A percentile compares a stretch with the other conserved stretches of the same genome.
phyloP scores from a whole-genome alignment of 805 yeast species.

The Cyberlindnera samutprakarnensis region DNA sequence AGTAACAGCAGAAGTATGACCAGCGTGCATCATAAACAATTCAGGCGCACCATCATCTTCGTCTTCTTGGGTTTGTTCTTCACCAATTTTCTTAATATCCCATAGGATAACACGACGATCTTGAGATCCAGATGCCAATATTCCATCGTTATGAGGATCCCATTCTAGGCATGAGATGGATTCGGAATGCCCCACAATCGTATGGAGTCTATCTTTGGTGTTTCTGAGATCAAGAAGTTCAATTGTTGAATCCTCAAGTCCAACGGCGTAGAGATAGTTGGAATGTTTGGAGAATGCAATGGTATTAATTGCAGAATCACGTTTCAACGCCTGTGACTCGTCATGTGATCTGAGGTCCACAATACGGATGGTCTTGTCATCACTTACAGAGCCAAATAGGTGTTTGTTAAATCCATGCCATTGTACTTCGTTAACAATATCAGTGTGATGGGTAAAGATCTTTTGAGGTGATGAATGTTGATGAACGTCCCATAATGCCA shows the following conservation, averaged over 20 bases:
- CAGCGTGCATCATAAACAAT: constrained; percentile 86
- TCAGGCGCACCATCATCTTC: constrained; percentile 91
- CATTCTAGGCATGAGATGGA: constrained; percentile 68
- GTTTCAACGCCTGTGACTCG: constrained; percentile 21
- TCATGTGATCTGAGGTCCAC: constrained; percentile 38
- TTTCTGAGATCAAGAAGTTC: constrained; percentile 58
- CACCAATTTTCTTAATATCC: constrained; percentile 77
- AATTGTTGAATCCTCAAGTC: constrained; percentile 61
- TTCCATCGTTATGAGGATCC: constrained; percentile 70
- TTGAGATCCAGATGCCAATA: constrained; percentile 67
- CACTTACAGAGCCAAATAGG: constrained; percentile 66
- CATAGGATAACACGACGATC: constrained; percentile 76
- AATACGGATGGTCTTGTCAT: constrained; percentile 49
- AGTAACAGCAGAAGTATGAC: constrained; percentile 72
- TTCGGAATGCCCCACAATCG: constrained; percentile 76
- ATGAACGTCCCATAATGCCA: constrained; percentile 53
- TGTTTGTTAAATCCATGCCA: constrained; percentile 51
- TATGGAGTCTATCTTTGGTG: constrained; percentile 43
- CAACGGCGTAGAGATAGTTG: constrained; percentile 53
- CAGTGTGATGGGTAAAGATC: constrained; percentile 35
- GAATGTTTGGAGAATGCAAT: constrained; percentile 61
- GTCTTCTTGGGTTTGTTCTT: constrained; percentile 79
- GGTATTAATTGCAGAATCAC: constrained; percentile 45
- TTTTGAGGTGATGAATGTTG: constrained; percentile 16
- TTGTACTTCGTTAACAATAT: constrained; percentile 68